phyloP scores from a whole-genome alignment of 768 basidiomycete genomes.

The Agrocybe praecox region DNA sequence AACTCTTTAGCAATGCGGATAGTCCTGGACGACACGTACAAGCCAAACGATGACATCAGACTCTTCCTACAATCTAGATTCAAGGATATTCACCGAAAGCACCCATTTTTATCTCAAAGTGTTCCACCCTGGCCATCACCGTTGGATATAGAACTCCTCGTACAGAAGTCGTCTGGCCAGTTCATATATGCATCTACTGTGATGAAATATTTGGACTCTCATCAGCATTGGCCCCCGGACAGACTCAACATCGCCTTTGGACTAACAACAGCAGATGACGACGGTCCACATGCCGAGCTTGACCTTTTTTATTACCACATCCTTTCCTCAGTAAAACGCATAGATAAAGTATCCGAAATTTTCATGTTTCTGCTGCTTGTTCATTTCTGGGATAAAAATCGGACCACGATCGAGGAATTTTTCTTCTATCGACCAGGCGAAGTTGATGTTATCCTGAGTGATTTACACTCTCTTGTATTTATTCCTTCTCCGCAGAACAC shows the following conservation, averaged over 20 bases:
- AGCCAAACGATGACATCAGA: slow-evolving; percentile 3
- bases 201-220: slow-evolving; percentile 22
- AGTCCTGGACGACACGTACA: slow-evolving; percentile 4
- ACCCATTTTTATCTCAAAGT: not conserved
- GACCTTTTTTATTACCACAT: slow-evolving; percentile 13
- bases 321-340: not conserved
- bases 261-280: not conserved
- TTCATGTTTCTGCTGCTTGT: not conserved
- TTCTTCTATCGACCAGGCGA: not conserved
- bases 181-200: slow-evolving; percentile 29
- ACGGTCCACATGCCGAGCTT: slow-evolving; percentile 9
- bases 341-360: not conserved
- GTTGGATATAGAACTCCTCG: slow-evolving; percentile 14
- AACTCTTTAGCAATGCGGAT: not conserved
- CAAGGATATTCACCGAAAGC: not conserved
- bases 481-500: not conserved
- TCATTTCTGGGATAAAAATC: not conserved
- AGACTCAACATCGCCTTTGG: slow-evolving; percentile 14
- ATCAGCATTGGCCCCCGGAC: slow-evolving; percentile 7
- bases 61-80: slow-evolving; percentile 1
- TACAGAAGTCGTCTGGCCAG: slow-evolving; percentile 21
- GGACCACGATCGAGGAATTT: not conserved
- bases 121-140: slow-evolving; percentile 22
- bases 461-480: slow-evolving; percentile 3
- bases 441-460: not conserved